A percentile compares a stretch with the other conserved stretches of the same genome.
Evolutionary conservation across 1,284 basidiomycete genomes (phyloP).

Genomic region (Clitocybe nebularis): DNA sequence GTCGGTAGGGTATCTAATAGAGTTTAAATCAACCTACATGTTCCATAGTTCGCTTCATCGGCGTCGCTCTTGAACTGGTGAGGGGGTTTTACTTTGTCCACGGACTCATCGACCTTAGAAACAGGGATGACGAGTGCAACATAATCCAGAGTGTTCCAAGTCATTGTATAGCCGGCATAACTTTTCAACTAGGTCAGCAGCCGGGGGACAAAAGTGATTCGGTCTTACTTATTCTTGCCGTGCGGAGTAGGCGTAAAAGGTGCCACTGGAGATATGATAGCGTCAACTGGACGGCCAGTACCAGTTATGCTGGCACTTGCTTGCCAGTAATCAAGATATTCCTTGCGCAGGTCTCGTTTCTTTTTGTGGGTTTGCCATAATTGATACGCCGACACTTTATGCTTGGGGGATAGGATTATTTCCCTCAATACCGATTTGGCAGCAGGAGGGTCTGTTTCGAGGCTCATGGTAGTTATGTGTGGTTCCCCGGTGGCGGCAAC

Average conservation of each 20-base stretch:
- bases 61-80: slow-evolving; percentile 39
- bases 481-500: slow-evolving; percentile 46
- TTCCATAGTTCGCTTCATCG: slow-evolving; percentile 48
- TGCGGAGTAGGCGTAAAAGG: slow-evolving; percentile 54
- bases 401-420: neutral
- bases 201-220: neutral
- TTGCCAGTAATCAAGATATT: slow-evolving; percentile 57
- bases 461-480: slow-evolving; percentile 44
- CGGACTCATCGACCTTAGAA: slow-evolving; percentile 46
- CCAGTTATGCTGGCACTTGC: slow-evolving; percentile 42
- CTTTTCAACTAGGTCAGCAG: slow-evolving; percentile 3
- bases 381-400: slow-evolving; percentile 37
- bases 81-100: slow-evolving; percentile 40
- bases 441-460: slow-evolving; percentile 16
- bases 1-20: slow-evolving; percentile 12
- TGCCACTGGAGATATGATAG: slow-evolving; percentile 54
- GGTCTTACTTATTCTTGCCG: slow-evolving; percentile 42
- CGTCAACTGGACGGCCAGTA: slow-evolving; percentile 63
- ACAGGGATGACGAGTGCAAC: slow-evolving; percentile 63
- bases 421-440: slow-evolving; percentile 19
- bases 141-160: slow-evolving; percentile 71
- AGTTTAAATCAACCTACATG: slow-evolving; percentile 40
- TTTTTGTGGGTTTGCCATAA: slow-evolving; percentile 55
- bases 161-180: slow-evolving; percentile 47
- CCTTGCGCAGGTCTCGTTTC: slow-evolving; percentile 40